These are phyloP conservation scores for Theobroma cacao DNA, from an alignment of 345 rosid species.

Conservation along the genomic window DNA sequence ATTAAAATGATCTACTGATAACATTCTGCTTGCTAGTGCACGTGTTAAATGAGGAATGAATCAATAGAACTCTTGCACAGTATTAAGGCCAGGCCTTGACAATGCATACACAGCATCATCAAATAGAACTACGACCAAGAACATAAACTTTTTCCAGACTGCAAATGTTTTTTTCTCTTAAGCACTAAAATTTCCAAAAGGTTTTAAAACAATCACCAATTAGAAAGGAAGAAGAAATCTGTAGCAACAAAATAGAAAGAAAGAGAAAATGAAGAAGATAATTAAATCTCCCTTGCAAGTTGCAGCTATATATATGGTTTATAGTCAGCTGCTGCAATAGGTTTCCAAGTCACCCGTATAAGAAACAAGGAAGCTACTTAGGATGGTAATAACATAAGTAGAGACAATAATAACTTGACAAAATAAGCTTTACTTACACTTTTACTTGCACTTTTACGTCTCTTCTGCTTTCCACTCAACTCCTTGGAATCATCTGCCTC, in stretches of 20 bases:
- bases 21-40: background rate
- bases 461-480: constrained; percentile 49
- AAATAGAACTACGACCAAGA: background rate
- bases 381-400: background rate
- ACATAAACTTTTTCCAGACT: background rate
- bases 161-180: background rate
- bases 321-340: background rate
- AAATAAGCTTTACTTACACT: constrained; percentile 35
- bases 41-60: background rate
- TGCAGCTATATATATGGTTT: background rate
- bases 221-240: background rate
- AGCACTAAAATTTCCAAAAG: background rate
- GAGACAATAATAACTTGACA: background rate
- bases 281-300: background rate
- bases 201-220: background rate
- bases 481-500: constrained; percentile 47
- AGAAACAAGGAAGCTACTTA: background rate
- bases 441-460: constrained; percentile 29
- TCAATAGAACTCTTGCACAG: background rate
- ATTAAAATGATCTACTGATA: background rate
- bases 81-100: background rate
- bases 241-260: background rate
- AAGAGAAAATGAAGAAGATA: background rate
- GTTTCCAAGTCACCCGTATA: background rate
- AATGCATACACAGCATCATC: background rate